A percentile compares a stretch with the other conserved stretches of the same genome.
Evolutionary conservation across 768 basidiomycete species (phyloP).

Genomic region (Asterophora lycoperdoides): DNA sequence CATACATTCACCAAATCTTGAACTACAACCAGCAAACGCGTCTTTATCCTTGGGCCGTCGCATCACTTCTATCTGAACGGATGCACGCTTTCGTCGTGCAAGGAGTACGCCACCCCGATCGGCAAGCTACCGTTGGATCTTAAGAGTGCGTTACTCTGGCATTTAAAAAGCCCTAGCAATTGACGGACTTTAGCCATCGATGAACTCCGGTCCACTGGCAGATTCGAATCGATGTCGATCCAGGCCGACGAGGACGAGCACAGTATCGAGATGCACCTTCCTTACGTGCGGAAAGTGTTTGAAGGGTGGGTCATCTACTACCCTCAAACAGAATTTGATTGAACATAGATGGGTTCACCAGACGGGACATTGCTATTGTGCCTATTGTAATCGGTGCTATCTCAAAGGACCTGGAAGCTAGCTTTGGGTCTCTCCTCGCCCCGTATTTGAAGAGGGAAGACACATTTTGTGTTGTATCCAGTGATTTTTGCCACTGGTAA

Average conservation of each 20-base stretch:
- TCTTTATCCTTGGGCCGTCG: conserved; percentile 94
- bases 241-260: conserved; percentile 89
- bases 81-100: conserved; percentile 82
- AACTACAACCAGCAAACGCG: conserved; percentile 60
- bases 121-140: conserved; percentile 77
- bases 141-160: conserved; percentile 52
- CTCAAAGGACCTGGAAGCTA: conserved; percentile 50
- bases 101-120: conserved; percentile 78
- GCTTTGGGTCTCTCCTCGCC: conserved; percentile 69
- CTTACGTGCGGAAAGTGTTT: conserved; percentile 83
- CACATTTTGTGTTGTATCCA: conserved; percentile 88
- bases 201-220: conserved; percentile 58
- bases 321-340: too few relatives aligned
- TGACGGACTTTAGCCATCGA: conserved; percentile 48
- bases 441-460: conserved; percentile 74
- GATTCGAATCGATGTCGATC: conserved; percentile 65
- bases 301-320: conserved; percentile 50
- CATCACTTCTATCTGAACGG: conserved; percentile 87
- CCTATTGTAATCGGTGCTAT: conserved; percentile 89
- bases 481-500: conserved; percentile 98
- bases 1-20: conserved; percentile 2
- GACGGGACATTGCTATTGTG: conserved; percentile 74
- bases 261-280: conserved; percentile 97
- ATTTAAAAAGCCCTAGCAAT: not conserved
- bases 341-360: conserved; percentile 30